Percentiles rank a stretch among this genome's conserved stretches.
phyloP scores from a whole-genome alignment of 495 filamentous ascomycete species.

The Mytilinidion resinicola region DNA sequence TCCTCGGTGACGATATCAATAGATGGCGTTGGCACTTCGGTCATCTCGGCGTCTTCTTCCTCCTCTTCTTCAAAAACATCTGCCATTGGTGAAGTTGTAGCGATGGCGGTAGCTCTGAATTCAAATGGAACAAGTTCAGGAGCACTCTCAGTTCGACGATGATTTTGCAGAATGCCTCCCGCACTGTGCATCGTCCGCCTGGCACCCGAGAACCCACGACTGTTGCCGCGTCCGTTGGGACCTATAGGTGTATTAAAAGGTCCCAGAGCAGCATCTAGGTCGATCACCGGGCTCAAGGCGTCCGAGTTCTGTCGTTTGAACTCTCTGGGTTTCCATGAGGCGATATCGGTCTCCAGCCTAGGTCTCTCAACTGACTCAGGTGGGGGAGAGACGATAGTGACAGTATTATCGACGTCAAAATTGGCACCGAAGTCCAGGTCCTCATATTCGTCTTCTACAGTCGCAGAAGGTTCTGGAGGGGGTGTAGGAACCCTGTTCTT shows the following conservation, averaged over 20 bases:
- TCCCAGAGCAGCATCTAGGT: constrained; percentile 90
- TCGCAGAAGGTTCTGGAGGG: constrained; percentile 13
- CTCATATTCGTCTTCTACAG: constrained; percentile 17
- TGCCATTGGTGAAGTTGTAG: constrained; percentile 63
- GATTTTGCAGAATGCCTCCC: constrained; percentile 75
- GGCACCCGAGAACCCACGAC: constrained; percentile 50
- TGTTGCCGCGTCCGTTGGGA: constrained; percentile 37
- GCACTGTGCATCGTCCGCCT: constrained; percentile 86
- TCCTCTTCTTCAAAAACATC: constrained; percentile 98
- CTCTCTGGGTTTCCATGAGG: constrained; percentile 28
- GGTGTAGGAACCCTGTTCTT: constrained; percentile 18
- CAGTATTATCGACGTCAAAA: constrained; percentile 32
- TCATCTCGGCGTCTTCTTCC: constrained; percentile 55
- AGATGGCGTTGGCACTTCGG: background rate
- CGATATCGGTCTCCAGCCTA: constrained; percentile 21
- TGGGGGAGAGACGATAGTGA: constrained; percentile 29
- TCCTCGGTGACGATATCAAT: background rate
- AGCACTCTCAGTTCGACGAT: constrained; percentile 86
- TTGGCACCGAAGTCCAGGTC: constrained; percentile 29
- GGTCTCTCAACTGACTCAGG: constrained; percentile 2
- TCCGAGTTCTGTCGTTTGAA: constrained; percentile 52
- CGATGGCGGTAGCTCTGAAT: constrained; percentile 46
- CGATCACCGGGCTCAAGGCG: constrained; percentile 70
- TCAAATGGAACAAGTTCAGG: constrained; percentile 84
- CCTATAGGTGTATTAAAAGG: constrained; percentile 70